Conservation (phyloP, 257 asterid genomes). For the Capsicum rhomboideum region DNA sequence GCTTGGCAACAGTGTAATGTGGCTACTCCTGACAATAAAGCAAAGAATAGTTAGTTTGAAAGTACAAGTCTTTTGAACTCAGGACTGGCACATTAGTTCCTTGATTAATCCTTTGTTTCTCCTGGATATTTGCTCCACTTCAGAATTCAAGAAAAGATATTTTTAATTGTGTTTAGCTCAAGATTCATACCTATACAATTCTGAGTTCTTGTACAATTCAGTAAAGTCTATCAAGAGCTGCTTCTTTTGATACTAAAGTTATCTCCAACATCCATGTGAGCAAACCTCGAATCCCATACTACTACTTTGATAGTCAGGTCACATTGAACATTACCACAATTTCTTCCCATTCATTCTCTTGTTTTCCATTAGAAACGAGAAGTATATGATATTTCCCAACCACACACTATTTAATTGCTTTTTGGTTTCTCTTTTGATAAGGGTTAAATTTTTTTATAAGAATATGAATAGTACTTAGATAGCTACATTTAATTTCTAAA, state of each 20-base stretch:
- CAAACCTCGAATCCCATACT: too few relatives aligned
- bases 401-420: too few relatives aligned
- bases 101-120: conserved; percentile 60
- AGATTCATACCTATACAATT: conserved; percentile 34
- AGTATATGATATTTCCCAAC: too few relatives aligned
- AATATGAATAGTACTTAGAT: too few relatives aligned
- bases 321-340: too few relatives aligned
- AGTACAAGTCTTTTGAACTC: conserved; percentile 45
- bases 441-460: too few relatives aligned
- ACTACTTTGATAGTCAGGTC: too few relatives aligned
- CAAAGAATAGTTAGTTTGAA: conserved; percentile 49
- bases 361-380: too few relatives aligned
- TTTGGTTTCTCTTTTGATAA: too few relatives aligned
- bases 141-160: background rate
- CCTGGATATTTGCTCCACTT: conserved; percentile 26
- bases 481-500: background rate
- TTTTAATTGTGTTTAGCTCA: background rate
- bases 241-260: conserved; percentile 53
- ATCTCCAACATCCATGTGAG: conserved; percentile 84
- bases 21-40: too few relatives aligned
- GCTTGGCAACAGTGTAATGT: too few relatives aligned
- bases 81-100: conserved; percentile 45
- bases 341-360: too few relatives aligned
- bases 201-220: conserved; percentile 51
- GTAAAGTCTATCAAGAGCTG: conserved; percentile 40